Evolutionary conservation across 192 early-diverging fungal species (phyloP), one percentile per base, ranked within the genome.

Genomic region (Backusella macrospora): DNA sequence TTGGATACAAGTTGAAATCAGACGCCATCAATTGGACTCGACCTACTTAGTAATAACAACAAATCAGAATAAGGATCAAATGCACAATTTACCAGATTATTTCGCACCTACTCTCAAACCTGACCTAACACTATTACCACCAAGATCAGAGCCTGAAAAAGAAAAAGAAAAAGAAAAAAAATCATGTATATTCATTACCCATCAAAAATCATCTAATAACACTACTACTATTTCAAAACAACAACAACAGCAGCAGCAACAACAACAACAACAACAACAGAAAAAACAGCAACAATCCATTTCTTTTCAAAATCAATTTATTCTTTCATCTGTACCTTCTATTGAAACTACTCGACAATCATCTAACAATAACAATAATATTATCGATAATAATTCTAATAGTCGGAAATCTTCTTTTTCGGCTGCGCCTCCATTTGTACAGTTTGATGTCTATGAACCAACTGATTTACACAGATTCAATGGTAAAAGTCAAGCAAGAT

Each of bases 1-100:
- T 43, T 81, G 80, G 80, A 70, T 81, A 42, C 71, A 78, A 26
- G 55, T 70, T 10, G 80, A 79, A 74, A 79, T 79, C 16, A 29
- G n/a, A 4, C 62, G 65, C 1, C 73, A 75, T 45, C 46, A 67
- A 1, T 44, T 74, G 13, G 44, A 38, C 7, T 44, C 55, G 15
- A 62, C 72, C 6, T 69, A 52, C 39, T 12, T 59, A 12, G 52
- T 23, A 59, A 59, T 59, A 34, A 34, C 29, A 59, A 23, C 52
- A 59, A 26, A 59, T 59, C 52, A 59, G 18, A 3, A 59, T 59
- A 18, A 59, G 26, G 26, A 59, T 26, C 52, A 18, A 3, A 23
- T n/a, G 26, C 26, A 59, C 21, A 18, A 23, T 2, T 23, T 26
- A 26, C 52, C 52, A 59, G 52, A 59, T 23, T 59, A 59, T 23